Conservation (phyloP, 2,329 filamentous ascomycete genomes). For the Colletotrichum musae region DNA sequence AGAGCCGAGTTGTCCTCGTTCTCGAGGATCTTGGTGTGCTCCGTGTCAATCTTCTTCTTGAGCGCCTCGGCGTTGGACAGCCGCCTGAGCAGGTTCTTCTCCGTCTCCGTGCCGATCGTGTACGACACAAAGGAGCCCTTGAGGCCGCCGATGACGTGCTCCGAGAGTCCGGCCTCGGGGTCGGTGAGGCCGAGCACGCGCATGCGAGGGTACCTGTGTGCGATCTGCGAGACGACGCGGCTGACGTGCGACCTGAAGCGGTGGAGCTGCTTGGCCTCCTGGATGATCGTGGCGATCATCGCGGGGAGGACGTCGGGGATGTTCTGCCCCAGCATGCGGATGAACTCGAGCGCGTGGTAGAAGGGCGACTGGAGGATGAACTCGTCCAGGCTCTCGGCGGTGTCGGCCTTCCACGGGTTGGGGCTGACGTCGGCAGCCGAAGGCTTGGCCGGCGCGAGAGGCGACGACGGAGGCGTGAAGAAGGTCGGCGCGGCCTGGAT, state of each 20-base stretch:
- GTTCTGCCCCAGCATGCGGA: slow-evolving; percentile 46
- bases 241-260: slow-evolving; percentile 48
- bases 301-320: slow-evolving; percentile 46
- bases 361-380: slow-evolving; percentile 53
- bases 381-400: slow-evolving; percentile 45
- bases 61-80: slow-evolving; percentile 46
- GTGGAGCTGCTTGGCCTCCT: slow-evolving; percentile 49
- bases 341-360: slow-evolving; percentile 47
- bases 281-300: slow-evolving; percentile 45
- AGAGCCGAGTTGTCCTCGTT: slow-evolving; percentile 48
- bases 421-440: background rate
- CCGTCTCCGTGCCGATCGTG: slow-evolving; percentile 49
- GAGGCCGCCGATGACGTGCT: slow-evolving; percentile 57
- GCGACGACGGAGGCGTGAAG: slow-evolving; percentile 33
- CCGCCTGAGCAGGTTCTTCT: slow-evolving; percentile 43
- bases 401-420: slow-evolving; percentile 45
- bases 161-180: slow-evolving; percentile 53
- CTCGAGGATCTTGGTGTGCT: slow-evolving; percentile 49
- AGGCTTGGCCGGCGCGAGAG: background rate
- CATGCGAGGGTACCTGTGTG: slow-evolving; percentile 42
- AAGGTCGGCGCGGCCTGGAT: slow-evolving; percentile 22
- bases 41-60: slow-evolving; percentile 39
- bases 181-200: slow-evolving; percentile 52
- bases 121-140: slow-evolving; percentile 53
- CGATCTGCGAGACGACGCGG: slow-evolving; percentile 37